phyloP scores from a whole-genome alignment of 163 green algal species.

The Scenedesmus sp. region DNA sequence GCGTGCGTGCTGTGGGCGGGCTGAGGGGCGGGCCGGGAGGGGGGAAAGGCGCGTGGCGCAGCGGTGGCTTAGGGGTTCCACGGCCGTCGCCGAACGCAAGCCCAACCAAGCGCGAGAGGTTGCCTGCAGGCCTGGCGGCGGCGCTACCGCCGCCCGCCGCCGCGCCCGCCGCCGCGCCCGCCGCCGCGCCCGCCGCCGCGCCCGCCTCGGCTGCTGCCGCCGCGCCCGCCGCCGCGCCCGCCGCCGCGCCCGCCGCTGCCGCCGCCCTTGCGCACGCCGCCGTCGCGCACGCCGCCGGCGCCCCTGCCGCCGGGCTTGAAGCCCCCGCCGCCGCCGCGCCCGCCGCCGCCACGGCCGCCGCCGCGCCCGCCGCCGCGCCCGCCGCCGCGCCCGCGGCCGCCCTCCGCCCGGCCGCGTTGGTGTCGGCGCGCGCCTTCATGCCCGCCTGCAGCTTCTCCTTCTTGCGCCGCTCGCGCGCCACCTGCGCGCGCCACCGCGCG shows the following conservation, averaged over 20 bases:
- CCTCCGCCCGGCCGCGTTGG: slow-evolving; percentile 26
- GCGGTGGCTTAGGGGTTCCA: too few relatives aligned
- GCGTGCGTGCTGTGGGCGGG: too few relatives aligned
- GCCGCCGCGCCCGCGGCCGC: slow-evolving; percentile 24
- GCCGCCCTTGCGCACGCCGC: not conserved
- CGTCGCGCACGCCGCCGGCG: not conserved
- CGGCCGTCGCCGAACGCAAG: too few relatives aligned
- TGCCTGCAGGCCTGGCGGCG: not conserved
- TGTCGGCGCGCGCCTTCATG: slow-evolving; percentile 30
- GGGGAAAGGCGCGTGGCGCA: too few relatives aligned
- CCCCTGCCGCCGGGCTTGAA: not conserved
- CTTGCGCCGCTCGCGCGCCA: not conserved
- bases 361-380: not conserved
- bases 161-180: not conserved
- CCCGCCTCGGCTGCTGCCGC: not conserved
- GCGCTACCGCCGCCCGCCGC: not conserved
- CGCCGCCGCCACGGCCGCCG: not conserved
- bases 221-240: not conserved
- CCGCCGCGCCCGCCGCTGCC: not conserved
- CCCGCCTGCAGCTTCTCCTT: slow-evolving; percentile 46
- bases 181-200: not conserved
- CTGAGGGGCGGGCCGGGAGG: too few relatives aligned
- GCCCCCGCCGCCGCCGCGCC: not conserved
- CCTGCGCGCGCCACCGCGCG: not conserved
- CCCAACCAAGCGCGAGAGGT: not conserved